Base-by-base conservation (phyloP, 2,329 filamentous ascomycete species). In the Catunica adiposa region DNA sequence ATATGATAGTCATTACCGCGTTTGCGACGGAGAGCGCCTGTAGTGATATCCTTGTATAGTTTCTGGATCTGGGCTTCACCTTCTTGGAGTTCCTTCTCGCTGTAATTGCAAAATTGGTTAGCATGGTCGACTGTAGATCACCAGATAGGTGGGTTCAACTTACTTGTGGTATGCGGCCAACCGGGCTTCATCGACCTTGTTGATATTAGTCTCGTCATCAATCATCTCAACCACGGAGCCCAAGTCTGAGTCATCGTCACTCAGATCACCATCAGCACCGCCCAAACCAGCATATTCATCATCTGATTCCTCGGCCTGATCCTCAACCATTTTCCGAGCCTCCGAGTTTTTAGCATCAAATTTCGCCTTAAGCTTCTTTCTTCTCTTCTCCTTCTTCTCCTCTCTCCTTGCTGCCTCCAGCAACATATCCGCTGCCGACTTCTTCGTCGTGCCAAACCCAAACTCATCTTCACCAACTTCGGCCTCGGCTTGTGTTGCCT, bases 201-300 rank as follows among this genome's bases (percentile, higher is more conserved):
- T 59, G 1, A 51, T 47, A 38, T 59, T 57, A 22, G 56, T 59
- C 53, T 59, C 56, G 64, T 97, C 89, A 63, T 92, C 86, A 64
- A 98, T 95, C 80, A 98, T 94, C 60, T 88, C 82, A 62, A 84
- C 79, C 60, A 92, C 79, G 6, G 85, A 76, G 11, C 68, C 78
- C 29, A 82, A 82, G 57, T 86, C 80, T 37, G 68, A 69, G 34
- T 83, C 84, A 58, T 86, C 79, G 58, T 89, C 85, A 46, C 78
- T 83, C 61, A 90, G 87, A 61, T 97, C 90, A 59, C 90, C 89
- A 67, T 89, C 90, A 9, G 74, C 84, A 60, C 92, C 92, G 61
- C 92, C 92, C 8, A 98, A 74, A 3, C 92, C 92, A 40, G 89
- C 90, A 66, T 97, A 98, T 67, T 98, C 92, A 66, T 98, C 92